Percentiles rank a stretch among this genome's conserved stretches.
Conservation (phyloP, 768 basidiomycete species). For the Serendipita indica region DNA sequence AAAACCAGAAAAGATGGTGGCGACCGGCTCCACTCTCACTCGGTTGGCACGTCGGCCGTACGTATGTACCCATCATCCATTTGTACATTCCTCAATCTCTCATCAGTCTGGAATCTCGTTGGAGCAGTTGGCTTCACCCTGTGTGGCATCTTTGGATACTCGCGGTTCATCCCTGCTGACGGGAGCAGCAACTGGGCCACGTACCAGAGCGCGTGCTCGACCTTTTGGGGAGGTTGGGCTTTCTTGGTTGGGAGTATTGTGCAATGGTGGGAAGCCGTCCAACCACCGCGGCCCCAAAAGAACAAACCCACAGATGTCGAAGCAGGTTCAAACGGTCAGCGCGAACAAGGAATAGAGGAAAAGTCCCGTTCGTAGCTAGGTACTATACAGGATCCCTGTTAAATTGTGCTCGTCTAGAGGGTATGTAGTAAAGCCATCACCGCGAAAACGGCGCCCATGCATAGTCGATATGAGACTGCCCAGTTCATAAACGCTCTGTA, state of each 20-base stretch:
- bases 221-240: slow-evolving; percentile 46
- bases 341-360: too few species aligned
- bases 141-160: slow-evolving; percentile 43
- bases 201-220: slow-evolving; percentile 39
- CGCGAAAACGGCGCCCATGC: too few species aligned
- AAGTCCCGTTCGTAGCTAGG: too few species aligned
- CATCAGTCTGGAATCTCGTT: slow-evolving; percentile 42
- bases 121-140: slow-evolving; percentile 44
- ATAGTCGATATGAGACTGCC: too few species aligned
- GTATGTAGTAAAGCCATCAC: too few species aligned
- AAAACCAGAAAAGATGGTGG: slow-evolving; percentile 43
- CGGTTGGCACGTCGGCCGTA: slow-evolving; percentile 42
- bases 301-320: background rate
- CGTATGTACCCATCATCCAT: slow-evolving; percentile 9
- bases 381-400: too few species aligned
- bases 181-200: slow-evolving; percentile 22
- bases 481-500: too few species aligned
- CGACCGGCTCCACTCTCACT: slow-evolving; percentile 29
- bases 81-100: background rate
- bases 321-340: too few species aligned
- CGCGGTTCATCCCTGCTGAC: slow-evolving; percentile 12
- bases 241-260: slow-evolving; percentile 45
- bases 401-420: too few species aligned
- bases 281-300: slow-evolving; percentile 21
- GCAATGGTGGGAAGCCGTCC: slow-evolving; percentile 37